Conservation (phyloP, 2,329 filamentous ascomycete genomes). For the Claviceps africana region DNA sequence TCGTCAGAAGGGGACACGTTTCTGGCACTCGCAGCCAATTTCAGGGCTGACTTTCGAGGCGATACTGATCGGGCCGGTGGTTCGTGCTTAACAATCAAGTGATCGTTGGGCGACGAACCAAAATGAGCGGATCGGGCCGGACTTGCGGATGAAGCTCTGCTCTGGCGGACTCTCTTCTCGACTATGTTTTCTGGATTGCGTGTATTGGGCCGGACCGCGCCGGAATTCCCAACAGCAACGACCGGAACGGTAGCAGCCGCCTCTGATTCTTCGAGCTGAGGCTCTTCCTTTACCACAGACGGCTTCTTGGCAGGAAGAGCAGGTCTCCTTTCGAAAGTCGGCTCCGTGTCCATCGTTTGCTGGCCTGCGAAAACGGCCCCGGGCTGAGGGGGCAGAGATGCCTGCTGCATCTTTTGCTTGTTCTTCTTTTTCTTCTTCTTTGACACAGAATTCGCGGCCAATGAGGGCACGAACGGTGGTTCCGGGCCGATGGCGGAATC, state of each 20-base stretch:
- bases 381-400: not conserved
- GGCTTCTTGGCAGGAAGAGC: conserved; percentile 23
- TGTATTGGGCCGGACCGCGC: not conserved
- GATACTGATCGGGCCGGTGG: conserved; percentile 59
- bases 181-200: conserved; percentile 1
- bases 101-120: conserved; percentile 36
- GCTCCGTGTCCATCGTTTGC: not conserved
- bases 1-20: conserved; percentile 37
- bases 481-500: not conserved
- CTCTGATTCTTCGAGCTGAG: conserved; percentile 25
- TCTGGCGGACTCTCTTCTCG: conserved; percentile 10
- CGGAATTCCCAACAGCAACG: conserved; percentile 16
- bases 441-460: not conserved
- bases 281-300: conserved; percentile 32
- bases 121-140: conserved; percentile 58
- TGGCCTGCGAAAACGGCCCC: not conserved
- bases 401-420: conserved; percentile 7
- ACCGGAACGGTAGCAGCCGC: conserved; percentile 12
- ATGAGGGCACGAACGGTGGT: not conserved
- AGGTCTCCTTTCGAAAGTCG: not conserved
- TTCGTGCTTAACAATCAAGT: conserved; percentile 46
- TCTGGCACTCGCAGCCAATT: conserved; percentile 42
- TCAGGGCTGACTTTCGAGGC: conserved; percentile 64
- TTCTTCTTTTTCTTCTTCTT: conserved; percentile 8
- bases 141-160: conserved; percentile 38